phyloP scores from a whole-genome alignment of 2,329 filamentous ascomycete genomes.

The Scedosporium aurantiacum region DNA sequence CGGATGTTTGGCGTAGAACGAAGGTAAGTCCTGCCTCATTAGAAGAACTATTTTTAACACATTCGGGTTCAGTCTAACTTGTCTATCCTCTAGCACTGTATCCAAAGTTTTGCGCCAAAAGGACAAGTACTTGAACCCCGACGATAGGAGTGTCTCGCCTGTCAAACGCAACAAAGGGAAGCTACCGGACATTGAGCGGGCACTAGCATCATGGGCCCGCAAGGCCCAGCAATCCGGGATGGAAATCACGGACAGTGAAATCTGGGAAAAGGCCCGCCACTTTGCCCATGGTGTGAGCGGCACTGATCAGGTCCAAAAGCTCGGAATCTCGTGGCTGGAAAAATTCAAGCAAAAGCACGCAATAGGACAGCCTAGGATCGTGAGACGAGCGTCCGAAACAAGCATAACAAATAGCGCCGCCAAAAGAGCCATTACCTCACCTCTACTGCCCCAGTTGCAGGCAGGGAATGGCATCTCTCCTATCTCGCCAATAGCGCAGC shows the following conservation, averaged over 20 bases:
- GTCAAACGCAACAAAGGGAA: constrained; percentile 77
- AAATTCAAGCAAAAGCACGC: constrained; percentile 90
- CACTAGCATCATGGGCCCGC: constrained; percentile 75
- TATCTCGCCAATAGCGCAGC: constrained; percentile 54
- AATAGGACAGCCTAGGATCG: constrained; percentile 36
- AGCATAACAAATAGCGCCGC: constrained; percentile 58
- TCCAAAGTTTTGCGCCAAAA: constrained; percentile 93
- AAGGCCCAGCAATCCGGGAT: constrained; percentile 70
- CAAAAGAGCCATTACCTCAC: constrained; percentile 21
- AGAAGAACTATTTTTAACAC: background rate
- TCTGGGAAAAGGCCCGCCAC: constrained; percentile 71
- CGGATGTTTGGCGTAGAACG: constrained; percentile 90
- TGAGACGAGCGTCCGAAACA: constrained; percentile 50
- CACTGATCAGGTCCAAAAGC: constrained; percentile 50
- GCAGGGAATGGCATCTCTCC: constrained; percentile 54
- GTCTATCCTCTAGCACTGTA: constrained; percentile 60
- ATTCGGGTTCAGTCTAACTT: background rate
- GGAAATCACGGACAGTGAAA: constrained; percentile 65
- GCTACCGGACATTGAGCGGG: constrained; percentile 81
- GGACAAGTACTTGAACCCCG: constrained; percentile 81
- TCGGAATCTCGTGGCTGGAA: constrained; percentile 74
- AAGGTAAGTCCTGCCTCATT: constrained; percentile 56
- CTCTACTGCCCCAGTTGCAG: constrained; percentile 31
- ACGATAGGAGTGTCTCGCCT: constrained; percentile 68
- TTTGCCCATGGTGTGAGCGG: constrained; percentile 63